These are phyloP conservation scores for Curvularia sp. DNA, from an alignment of 2,329 filamentous ascomycete species.

Conservation along the genomic window DNA sequence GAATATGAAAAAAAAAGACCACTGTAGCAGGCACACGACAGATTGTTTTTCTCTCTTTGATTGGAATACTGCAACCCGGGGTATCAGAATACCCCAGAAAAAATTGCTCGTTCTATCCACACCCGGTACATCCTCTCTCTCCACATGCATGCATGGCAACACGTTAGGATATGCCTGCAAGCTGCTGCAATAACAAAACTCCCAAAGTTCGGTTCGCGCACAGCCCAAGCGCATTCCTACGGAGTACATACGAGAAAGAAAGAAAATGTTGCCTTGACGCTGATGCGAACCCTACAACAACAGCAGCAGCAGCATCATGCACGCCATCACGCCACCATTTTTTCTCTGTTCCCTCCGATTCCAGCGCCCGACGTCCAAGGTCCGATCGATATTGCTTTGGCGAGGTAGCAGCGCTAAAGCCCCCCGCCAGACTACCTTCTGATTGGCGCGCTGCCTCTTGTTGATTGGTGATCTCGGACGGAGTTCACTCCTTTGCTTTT, in stretches of 20 bases:
- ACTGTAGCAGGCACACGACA: too few species aligned
- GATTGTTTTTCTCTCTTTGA: too few species aligned
- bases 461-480: conserved; percentile 1
- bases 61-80: too few species aligned
- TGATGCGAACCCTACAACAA: neutral
- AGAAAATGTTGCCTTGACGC: neutral
- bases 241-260: neutral
- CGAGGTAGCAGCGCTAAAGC: neutral
- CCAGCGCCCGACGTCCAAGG: neutral
- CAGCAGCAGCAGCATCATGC: neutral
- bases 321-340: neutral
- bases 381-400: neutral
- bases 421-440: neutral
- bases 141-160: neutral
- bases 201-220: neutral
- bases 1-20: neutral
- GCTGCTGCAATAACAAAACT: neutral
- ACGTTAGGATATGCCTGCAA: neutral
- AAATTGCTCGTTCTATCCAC: too few species aligned
- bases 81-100: too few species aligned
- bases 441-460: neutral
- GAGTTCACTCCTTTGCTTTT: conserved; percentile 8
- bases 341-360: neutral
- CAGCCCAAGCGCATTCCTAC: too few species aligned
- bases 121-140: too few species aligned